Evolutionary conservation across 2,329 filamentous ascomycete genomes (phyloP), one percentile per base, ranked within the genome.

Genomic region (Trichoderma asperellum): DNA sequence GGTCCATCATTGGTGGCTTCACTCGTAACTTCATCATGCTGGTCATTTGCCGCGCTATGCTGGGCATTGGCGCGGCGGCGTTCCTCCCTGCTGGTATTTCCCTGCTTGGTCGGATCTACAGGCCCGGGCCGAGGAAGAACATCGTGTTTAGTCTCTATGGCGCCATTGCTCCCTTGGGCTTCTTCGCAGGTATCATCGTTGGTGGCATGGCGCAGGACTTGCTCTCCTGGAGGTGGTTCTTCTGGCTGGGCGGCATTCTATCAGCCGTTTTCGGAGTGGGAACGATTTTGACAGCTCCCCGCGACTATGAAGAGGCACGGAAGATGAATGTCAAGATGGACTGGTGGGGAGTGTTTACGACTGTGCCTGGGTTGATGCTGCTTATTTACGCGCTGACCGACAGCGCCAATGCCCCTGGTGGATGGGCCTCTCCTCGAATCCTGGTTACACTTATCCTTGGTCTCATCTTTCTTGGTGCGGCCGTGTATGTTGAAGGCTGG

Each of bases 381-480:
- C 79, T 91, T 73, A 87, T 92, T 5, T 92, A 89, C 72, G 87
- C 90, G 3, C 84, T 93, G 68, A 91, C 90, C 1, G 87, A 91
- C 70, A 88, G 87, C 57, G 84, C 87, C 0, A 87, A 90, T 75
- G 88, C 88, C 1, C 81, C 85, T 0, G 73, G 85, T 5, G 85
- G 87, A 16, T 92, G 90, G 91, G 81, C 79, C 34, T 89, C 88
- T 2, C 88, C 89, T 0, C 90, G 91, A 71, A 89, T 92, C 67
- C 83, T 85, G 29, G 79, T 86, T 8, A 85, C 87, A 0, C 84
- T 92, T 34, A 78, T 86, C 6, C 67, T 89, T 7, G 90, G 90
- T 0, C 79, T 84, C 24, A 65, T 87, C 2, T 76, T 89, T 18
- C 79, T 92, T 0, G 78, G 78, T 0, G 77, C 78, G 0, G 86